Evolutionary conservation across 164 flowering plant genomes (phyloP).

Genomic region (Piper longum): DNA sequence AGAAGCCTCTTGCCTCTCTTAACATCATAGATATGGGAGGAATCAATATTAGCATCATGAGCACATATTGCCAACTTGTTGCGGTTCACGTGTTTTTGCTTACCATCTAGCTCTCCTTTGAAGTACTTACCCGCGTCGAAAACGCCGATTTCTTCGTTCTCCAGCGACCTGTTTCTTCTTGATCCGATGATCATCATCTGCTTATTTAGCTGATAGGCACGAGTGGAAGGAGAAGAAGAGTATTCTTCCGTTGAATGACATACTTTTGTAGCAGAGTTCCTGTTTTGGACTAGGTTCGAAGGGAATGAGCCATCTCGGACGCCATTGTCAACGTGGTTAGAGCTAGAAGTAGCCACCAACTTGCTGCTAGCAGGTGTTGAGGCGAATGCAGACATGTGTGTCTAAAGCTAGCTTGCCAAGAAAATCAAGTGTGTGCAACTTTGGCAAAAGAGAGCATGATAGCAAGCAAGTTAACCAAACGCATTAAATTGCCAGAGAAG

Average conservation of each 20-base stretch:
- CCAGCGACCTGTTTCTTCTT: slow-evolving; percentile 10
- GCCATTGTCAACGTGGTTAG: not conserved
- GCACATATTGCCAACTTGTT: not conserved
- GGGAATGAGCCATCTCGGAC: slow-evolving; percentile 36
- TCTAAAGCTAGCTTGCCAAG: not conserved
- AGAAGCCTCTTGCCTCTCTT: slow-evolving; percentile 15
- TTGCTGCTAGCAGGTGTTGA: slow-evolving; percentile 15
- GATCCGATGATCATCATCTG: slow-evolving; percentile 3
- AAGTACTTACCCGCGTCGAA: slow-evolving; percentile 69
- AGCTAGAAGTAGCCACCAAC: slow-evolving; percentile 3
- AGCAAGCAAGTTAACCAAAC: too few species aligned
- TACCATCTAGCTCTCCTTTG: slow-evolving; percentile 30
- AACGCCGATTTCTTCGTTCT: slow-evolving; percentile 51
- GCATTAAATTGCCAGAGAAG: too few species aligned
- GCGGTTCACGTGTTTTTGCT: slow-evolving; percentile 3
- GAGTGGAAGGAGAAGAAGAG: not conserved
- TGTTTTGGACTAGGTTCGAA: slow-evolving; percentile 24
- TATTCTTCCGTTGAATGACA: slow-evolving; percentile 8
- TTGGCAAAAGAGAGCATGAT: too few species aligned
- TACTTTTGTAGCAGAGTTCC: slow-evolving; percentile 15
- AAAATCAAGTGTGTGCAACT: too few species aligned
- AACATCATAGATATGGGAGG: not conserved
- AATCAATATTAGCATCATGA: not conserved
- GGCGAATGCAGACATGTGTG: slow-evolving; percentile 21
- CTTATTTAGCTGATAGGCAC: not conserved